Base-by-base conservation (phyloP, 169 alveolate genomes). In the Babesia ovis region DNA sequence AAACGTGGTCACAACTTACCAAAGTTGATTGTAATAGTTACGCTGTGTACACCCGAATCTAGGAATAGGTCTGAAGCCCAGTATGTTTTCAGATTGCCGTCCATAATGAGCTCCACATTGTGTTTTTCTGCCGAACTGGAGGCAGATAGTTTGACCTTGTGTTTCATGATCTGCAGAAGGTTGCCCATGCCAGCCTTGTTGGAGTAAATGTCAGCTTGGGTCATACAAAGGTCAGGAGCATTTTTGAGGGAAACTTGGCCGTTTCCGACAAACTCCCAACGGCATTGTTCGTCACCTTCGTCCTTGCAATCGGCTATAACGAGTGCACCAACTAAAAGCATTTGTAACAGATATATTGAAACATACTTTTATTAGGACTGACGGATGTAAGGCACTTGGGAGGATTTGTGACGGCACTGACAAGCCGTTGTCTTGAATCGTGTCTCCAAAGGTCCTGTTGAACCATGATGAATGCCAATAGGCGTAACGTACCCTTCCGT, bases 61-160 rank as follows among this genome's bases (percentile, higher is more conserved):
- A 84, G 91, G 60, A 91, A 92, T 14, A 91, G 74, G 25, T 86
- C 90, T 14, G 97, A 93, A 16, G 93, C 97, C 97, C 97, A 93
- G 73, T 90, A 93, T 12, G 95, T 90, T 60, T 92, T 83, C 57
- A 90, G 37, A 68, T 93, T 86, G n/a, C 87, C 88, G 75, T 93
- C 97, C 48, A 93, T 66, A 8, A 94, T 94, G 16, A 72, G 69
- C 22, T 84, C 84, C 16, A 90, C 91, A 37, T 85, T 88, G 51
- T 92, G 95, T 35, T 64, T 77, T 25, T 79, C 86, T 68, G 86
- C 84, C 55, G 79, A 56, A 56, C 83, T 85, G 5, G 87, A 80
- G n/a, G 84, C 76, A 5, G 53, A 18, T 0, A 77, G 48, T 23
- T 58, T 67, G 6, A 73, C 48, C 42, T 81, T 69, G 27, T 50